Conservation (phyloP, 2,329 filamentous ascomycete genomes). For the Zymoseptoria tritici region DNA sequence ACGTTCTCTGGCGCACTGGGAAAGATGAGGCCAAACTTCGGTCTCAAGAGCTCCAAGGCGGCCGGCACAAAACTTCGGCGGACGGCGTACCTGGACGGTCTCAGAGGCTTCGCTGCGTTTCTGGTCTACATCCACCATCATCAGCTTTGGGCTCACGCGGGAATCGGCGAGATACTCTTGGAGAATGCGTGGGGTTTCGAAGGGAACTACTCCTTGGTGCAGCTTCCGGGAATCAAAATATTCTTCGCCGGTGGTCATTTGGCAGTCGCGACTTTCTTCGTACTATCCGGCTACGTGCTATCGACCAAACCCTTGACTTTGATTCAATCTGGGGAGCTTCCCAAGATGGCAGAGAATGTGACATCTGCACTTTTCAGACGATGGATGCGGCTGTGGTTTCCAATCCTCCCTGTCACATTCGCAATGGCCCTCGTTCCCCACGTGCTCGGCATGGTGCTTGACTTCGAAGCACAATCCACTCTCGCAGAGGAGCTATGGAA, state of each 20-base stretch:
- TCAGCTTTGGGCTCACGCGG: slow-evolving; percentile 46
- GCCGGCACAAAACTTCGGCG: slow-evolving; percentile 30
- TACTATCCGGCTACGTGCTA: slow-evolving; percentile 48
- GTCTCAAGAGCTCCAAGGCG: slow-evolving; percentile 7
- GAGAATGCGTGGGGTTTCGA: slow-evolving; percentile 41
- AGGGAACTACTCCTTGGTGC: slow-evolving; percentile 42
- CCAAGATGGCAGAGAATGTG: slow-evolving; percentile 35
- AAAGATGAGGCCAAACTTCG: not conserved
- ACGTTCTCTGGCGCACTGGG: not conserved
- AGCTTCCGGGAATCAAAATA: slow-evolving; percentile 51
- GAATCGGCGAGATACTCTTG: slow-evolving; percentile 11
- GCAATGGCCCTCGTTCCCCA: slow-evolving; percentile 49
- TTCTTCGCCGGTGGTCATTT: slow-evolving; percentile 58
- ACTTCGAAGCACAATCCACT: slow-evolving; percentile 30
- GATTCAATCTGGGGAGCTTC: slow-evolving; percentile 25
- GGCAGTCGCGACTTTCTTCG: slow-evolving; percentile 48
- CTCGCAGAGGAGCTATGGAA: slow-evolving; percentile 46
- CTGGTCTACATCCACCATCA: slow-evolving; percentile 59
- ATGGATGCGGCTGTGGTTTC: slow-evolving; percentile 45
- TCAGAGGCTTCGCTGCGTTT: slow-evolving; percentile 60
- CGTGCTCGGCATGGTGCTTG: slow-evolving; percentile 35
- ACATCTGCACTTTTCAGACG: slow-evolving; percentile 45
- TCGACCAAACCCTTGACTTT: slow-evolving; percentile 39
- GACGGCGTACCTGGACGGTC: slow-evolving; percentile 58
- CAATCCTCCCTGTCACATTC: slow-evolving; percentile 50